Evolutionary conservation across 768 basidiomycete genomes (phyloP), one percentile per base, ranked within the genome.

Genomic region (Macrolepiota fuliginosa): DNA sequence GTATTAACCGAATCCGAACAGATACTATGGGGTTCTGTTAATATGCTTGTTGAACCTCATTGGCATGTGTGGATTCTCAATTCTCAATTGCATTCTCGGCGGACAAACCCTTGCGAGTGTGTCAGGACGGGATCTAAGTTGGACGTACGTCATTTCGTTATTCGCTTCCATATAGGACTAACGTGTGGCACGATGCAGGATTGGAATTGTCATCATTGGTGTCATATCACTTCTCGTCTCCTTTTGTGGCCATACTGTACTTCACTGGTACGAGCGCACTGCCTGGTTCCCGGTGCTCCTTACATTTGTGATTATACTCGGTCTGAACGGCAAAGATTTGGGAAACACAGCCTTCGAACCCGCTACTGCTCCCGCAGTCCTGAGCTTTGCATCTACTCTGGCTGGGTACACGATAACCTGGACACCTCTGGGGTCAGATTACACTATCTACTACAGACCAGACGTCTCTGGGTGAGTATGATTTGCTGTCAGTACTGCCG

Each of bases 151-250:
- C 3, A 1, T 13, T 37, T 15, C 17, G 15, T 32, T 29, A 17
- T 36, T 22, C n/a, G 6, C 22, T 49, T 22, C 1, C 24, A 24
- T 2, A 42, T 15, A 12, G 2, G 22, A 49, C 13, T 24, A 15
- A 49, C 10, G 6, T 22, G 25, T 22, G 12, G 47, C 22, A 19
- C 47, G 19, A 45, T 19, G 19, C 63, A 90, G 88, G 54, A 86
- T 95, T 27, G 93, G 93, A 2, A 94, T 94, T 58, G 88, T 92
- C 35, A 85, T 95, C 54, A 86, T 94, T 45, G 81, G 83, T 0
- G 62, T 89, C 32, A 76, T 91, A 35, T 87, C 91, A 2, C 81
- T 94, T 32, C 63, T 89, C 24, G 80, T 79, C 69, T 91, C 74
- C 63, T 93, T 78, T 76, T 81, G 76, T 78, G 90, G 88, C 3